phyloP scores from a whole-genome alignment of 495 filamentous ascomycete genomes.

The Lindgomyces ingoldianus region DNA sequence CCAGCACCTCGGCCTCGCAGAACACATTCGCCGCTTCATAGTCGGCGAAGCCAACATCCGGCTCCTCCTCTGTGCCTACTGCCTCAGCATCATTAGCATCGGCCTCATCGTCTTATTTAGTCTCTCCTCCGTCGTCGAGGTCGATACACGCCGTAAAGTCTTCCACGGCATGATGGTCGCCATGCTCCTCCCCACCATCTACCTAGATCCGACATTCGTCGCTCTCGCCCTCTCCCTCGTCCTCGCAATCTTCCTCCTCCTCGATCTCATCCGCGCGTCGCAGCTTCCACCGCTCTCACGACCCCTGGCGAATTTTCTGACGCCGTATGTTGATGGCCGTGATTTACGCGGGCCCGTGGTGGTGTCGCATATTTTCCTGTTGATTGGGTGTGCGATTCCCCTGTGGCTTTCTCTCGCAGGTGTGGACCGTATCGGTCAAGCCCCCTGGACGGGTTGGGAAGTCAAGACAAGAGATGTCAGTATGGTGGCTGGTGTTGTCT shows the following conservation, averaged over 20 bases:
- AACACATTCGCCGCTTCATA: constrained; percentile 25
- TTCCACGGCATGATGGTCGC: constrained; percentile 98
- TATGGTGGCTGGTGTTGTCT: constrained; percentile 88
- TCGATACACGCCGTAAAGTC: constrained; percentile 96
- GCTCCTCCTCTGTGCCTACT: constrained; percentile 75
- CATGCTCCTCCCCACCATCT: constrained; percentile 87
- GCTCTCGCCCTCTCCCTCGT: constrained; percentile 74
- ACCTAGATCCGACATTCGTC: constrained; percentile 80
- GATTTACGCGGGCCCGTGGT: constrained; percentile 93
- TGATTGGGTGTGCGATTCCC: constrained; percentile 94
- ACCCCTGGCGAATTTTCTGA: constrained; percentile 79
- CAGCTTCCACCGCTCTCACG: constrained; percentile 86
- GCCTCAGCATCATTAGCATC: constrained; percentile 61
- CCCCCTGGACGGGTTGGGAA: constrained; percentile 70
- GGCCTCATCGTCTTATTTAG: constrained; percentile 74
- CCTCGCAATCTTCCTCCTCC: constrained; percentile 77
- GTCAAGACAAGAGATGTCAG: constrained; percentile 68
- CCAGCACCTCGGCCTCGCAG: neutral
- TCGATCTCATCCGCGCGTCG: constrained; percentile 85
- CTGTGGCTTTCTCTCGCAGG: constrained; percentile 84
- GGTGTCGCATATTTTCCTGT: constrained; percentile 90
- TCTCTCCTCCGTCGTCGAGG: constrained; percentile 71
- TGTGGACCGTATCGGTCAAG: constrained; percentile 54
- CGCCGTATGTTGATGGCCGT: constrained; percentile 91
- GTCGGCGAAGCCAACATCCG: constrained; percentile 79